Conservation (phyloP, 441 rosid species). For the Pelargonium exstipulatum region DNA sequence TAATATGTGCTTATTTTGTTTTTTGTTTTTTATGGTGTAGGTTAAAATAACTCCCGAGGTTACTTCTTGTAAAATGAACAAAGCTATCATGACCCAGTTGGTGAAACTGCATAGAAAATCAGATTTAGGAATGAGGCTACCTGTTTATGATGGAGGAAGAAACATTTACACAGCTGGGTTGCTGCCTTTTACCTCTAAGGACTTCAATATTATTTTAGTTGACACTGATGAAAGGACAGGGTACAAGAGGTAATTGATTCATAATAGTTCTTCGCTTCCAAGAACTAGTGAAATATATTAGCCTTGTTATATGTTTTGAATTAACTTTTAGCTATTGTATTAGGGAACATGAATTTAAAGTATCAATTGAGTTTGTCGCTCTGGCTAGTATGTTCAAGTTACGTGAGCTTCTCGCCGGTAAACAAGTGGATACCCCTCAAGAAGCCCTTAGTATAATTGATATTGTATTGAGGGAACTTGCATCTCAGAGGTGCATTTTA, state of each 20-base stretch:
- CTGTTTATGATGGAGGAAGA: conserved; percentile 45
- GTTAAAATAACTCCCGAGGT: conserved; percentile 39
- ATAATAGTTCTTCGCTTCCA: background rate
- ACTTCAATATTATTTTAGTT: conserved; percentile 28
- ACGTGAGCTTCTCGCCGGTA: conserved; percentile 35
- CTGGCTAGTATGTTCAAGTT: conserved; percentile 34
- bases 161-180: conserved; percentile 43
- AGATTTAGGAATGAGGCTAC: conserved; percentile 41
- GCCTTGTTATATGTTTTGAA: too few species aligned
- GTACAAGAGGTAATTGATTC: conserved; percentile 23
- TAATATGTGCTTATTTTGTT: background rate
- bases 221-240: conserved; percentile 31
- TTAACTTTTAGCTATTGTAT: conserved; percentile 5
- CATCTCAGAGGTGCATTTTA: conserved; percentile 31
- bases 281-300: too few species aligned
- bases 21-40: conserved; percentile 22
- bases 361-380: conserved; percentile 38
- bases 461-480: conserved; percentile 36
- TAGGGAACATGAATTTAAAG: conserved; percentile 35
- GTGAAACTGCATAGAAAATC: conserved; percentile 33
- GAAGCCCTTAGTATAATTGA: conserved; percentile 39
- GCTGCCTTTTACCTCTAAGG: conserved; percentile 40
- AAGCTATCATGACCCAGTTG: conserved; percentile 35
- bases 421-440: conserved; percentile 41
- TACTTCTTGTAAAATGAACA: conserved; percentile 30